Percentiles rank a stretch among this genome's conserved stretches.
Conservation (phyloP, 768 basidiomycete species). For the Saitozyma podzolica region DNA sequence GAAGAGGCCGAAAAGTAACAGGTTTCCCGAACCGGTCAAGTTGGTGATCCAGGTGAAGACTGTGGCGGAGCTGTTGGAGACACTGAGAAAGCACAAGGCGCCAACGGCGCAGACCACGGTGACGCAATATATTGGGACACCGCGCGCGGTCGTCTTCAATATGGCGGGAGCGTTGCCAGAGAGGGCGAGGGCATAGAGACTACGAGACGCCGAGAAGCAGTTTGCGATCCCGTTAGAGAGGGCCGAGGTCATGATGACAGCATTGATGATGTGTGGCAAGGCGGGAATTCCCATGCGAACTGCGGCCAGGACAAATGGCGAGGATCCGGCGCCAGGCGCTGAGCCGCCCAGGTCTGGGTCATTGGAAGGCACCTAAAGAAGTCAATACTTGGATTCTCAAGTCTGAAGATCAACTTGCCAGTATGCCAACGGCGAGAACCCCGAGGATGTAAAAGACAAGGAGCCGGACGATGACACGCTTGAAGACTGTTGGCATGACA, state of each 20-base stretch:
- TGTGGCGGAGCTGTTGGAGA: conserved; percentile 47
- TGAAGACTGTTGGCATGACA: conserved; percentile 15
- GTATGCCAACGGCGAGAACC: conserved; percentile 39
- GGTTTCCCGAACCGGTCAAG: not conserved
- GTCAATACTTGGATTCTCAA: no score
- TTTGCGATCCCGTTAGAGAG: conserved; percentile 54
- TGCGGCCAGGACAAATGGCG: conserved; percentile 53
- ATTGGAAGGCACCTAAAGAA: conserved; percentile 19
- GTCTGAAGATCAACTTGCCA: conserved; percentile 10
- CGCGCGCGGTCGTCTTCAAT: conserved; percentile 46
- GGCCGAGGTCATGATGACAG: conserved; percentile 50
- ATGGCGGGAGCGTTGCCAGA: conserved; percentile 57
- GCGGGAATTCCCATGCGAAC: conserved; percentile 48
- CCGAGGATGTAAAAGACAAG: conserved; percentile 49
- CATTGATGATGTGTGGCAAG: conserved; percentile 52
- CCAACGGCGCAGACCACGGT: conserved; percentile 30
- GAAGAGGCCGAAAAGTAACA: conserved; percentile 17
- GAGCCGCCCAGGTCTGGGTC: conserved; percentile 38
- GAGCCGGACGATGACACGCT: conserved; percentile 49
- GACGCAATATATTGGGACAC: conserved; percentile 46
- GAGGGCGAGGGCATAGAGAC: conserved; percentile 57
- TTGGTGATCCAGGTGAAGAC: conserved; percentile 46
- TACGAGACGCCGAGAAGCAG: conserved; percentile 56
- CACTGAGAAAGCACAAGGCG: conserved; percentile 39
- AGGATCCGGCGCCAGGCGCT: conserved; percentile 38